Base-by-base conservation (phyloP, 192 early-diverging fungal species). In the Chytriomyces sp. region DNA sequence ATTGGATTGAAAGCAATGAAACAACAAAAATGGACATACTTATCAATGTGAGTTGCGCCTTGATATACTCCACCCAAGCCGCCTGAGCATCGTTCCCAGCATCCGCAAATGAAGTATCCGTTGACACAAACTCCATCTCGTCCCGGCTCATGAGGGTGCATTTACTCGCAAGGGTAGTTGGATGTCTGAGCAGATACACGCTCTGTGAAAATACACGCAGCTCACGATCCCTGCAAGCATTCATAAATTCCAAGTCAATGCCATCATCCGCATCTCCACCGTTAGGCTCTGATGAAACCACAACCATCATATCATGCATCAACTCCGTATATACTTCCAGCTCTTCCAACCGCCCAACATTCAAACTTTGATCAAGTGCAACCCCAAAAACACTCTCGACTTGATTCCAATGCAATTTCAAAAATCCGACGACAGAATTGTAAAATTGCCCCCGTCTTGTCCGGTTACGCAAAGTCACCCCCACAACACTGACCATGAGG, bases 341-440 rank as follows among this genome's bases (percentile, higher is more conserved):
- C 50, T 75, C 73, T 28, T 75, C 73, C 61, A 75, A 66, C 47
- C 44, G 11, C 9, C 28, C 73, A 26, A 18, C n/a, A 46, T 75
- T 75, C 45, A 75, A 53, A 8, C 64, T 26, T 1, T 6, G n/a
- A 24, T 80, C 72, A 47, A 66, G 53, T 10, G 57, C 61, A 16
- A 67, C 64, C 18, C 60, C 46, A 47, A 86, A 59, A 9, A 63
- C 24, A 0, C 47, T 13, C 20, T 57, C 48, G 44, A 86, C 75
- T 45, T 85, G 86, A 11, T 53, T 64, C 70, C 80, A 78, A 69
- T 83, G 81, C 26, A 82, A 44, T 49, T 72, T 67, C 11, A 84
- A 61, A 61, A 86, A 85, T 6, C 84, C 83, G 23, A 78, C 71
- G 20, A 77, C 79, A 48, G 43, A 86, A 68, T 45, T 20, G 59